phyloP scores from a whole-genome alignment of 2,329 filamentous ascomycete species.

The Colletotrichum incanum region DNA sequence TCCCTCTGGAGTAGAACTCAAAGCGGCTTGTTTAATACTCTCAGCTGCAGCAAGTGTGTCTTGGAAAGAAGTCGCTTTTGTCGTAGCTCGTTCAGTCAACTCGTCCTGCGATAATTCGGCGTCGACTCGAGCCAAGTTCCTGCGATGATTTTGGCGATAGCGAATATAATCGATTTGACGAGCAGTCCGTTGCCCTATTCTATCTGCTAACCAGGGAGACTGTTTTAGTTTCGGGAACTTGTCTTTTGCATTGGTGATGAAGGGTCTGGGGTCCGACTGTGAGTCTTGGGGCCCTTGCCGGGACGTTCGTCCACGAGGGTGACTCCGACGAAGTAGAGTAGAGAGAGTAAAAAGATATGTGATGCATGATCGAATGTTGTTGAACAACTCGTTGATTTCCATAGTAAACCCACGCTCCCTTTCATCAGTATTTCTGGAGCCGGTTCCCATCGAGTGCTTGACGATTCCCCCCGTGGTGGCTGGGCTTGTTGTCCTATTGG shows the following conservation, averaged over 20 bases:
- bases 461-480: not conserved
- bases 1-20: not conserved
- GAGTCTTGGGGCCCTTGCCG: not conserved
- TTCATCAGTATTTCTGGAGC: not conserved
- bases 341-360: constrained; percentile 22
- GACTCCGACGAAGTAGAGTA: constrained; percentile 6
- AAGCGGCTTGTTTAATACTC: not conserved
- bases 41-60: not conserved
- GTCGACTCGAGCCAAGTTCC: not conserved
- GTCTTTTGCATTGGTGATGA: constrained; percentile 1
- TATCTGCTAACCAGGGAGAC: constrained; percentile 8
- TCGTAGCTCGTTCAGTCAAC: not conserved
- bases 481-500: constrained; percentile 7
- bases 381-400: constrained; percentile 12
- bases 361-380: constrained; percentile 20
- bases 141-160: constrained; percentile 11
- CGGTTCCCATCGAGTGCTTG: not conserved
- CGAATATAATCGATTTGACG: constrained; percentile 20
- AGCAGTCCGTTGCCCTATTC: not conserved
- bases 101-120: not conserved
- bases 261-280: not conserved
- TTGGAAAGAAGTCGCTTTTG: constrained; percentile 18
- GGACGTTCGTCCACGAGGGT: constrained; percentile 4
- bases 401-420: not conserved
- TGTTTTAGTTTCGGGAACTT: constrained; percentile 29